Evolutionary conservation across 2,329 filamentous ascomycete species (phyloP), one percentile per base, ranked within the genome.

Genomic region (Lecanicillium sp.): DNA sequence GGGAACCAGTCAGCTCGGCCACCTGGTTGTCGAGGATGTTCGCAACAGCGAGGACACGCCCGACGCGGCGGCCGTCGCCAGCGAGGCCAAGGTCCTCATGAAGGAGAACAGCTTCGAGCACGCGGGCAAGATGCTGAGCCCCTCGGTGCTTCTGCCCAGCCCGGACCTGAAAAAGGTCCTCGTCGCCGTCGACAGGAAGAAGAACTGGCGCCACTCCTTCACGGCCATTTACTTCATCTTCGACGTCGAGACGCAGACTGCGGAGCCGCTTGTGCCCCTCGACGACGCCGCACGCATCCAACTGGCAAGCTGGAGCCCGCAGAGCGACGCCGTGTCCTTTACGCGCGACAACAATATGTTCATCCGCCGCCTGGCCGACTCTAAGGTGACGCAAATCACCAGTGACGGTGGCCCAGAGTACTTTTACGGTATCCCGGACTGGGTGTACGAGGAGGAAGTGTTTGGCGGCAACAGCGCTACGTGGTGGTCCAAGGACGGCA

Each of bases 361-460:
- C 56, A 65, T 97, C 32, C 81, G 92, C 37, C 79, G 78, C 4
- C 48, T 77, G 11, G 51, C 44, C 6, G 62, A 55, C 25, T 74
- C 72, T 4, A 65, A 76, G 15, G 73, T 87, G 4, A 70, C 74
- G 5, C 78, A 83, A 45, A 83, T 98, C 50, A 97, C 92, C 2
- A 78, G 70, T 39, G 90, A 98, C 55, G 92, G 94, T 11, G 87
- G 90, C 0, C 69, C 79, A 1, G 80, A 97, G 50, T 78, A 92
- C 43, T 98, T 98, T 61, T 96, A 98, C 52, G 92, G 92, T 14
- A 79, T 96, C 15, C 92, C 92, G 1, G 94, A 98, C 59, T 98
- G 92, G 92, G 92, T 97, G 0, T 95, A 94, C 53, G 87, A 94
- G 55, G 71, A 74, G 49, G 65, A 68, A 40, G 65, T 68, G 3